phyloP scores from a whole-genome alignment of 2,329 filamentous ascomycete species.

The Aspergillus versicolor region DNA sequence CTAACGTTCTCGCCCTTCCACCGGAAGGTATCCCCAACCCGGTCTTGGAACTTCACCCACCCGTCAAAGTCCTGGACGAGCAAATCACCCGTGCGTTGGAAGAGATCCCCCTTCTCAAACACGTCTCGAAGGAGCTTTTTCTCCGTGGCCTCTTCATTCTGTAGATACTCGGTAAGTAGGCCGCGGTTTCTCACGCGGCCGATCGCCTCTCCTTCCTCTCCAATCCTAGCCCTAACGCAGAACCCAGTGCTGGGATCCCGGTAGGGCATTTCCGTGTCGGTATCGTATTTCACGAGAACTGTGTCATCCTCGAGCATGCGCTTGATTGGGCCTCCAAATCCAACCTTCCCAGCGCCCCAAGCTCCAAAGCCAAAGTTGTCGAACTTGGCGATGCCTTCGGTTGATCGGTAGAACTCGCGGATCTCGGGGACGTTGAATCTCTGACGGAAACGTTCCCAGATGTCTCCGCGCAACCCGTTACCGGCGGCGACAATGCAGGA shows the following conservation, averaged over 20 bases:
- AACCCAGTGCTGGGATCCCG: slow-evolving; percentile 47
- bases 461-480: slow-evolving; percentile 49
- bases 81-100: slow-evolving; percentile 48
- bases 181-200: slow-evolving; percentile 42
- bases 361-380: slow-evolving; percentile 45
- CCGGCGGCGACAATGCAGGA: slow-evolving; percentile 46
- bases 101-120: slow-evolving; percentile 47
- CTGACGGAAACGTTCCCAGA: slow-evolving; percentile 49
- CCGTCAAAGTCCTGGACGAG: slow-evolving; percentile 42
- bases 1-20: slow-evolving; percentile 50
- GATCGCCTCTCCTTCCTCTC: slow-evolving; percentile 48
- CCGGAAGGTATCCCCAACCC: slow-evolving; percentile 40
- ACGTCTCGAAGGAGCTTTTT: slow-evolving; percentile 46
- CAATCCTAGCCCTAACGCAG: slow-evolving; percentile 36
- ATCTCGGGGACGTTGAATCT: slow-evolving; percentile 47
- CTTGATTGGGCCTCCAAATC: slow-evolving; percentile 43
- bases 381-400: slow-evolving; percentile 48
- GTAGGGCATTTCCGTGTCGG: slow-evolving; percentile 41
- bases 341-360: slow-evolving; percentile 46
- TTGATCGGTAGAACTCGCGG: slow-evolving; percentile 50
- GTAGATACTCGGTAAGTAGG: slow-evolving; percentile 44
- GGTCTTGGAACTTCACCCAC: slow-evolving; percentile 49
- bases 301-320: slow-evolving; percentile 43
- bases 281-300: slow-evolving; percentile 45
- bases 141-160: slow-evolving; percentile 44